These are phyloP conservation scores for Adansonia madagascariensis DNA, from an alignment of 441 rosid species.

Conservation along the genomic window DNA sequence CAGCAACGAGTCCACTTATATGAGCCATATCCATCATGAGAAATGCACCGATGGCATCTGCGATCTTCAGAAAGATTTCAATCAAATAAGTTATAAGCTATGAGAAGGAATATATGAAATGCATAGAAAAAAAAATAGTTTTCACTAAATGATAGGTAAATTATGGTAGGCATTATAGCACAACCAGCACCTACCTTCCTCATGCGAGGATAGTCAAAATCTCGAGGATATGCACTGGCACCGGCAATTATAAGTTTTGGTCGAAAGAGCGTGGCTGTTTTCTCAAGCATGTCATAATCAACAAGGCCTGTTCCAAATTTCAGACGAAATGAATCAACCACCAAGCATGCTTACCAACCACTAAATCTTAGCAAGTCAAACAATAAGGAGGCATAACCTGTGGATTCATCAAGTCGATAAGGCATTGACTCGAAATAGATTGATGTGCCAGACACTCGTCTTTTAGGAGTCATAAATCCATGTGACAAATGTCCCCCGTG, in stretches of 20 bases:
- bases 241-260: slow-evolving; percentile 93
- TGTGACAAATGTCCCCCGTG: slow-evolving; percentile 95
- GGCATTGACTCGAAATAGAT: slow-evolving; percentile 96
- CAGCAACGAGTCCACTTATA: slow-evolving; percentile 87
- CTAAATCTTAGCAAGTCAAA: slow-evolving; percentile 6
- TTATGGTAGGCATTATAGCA: background rate
- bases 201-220: slow-evolving; percentile 88
- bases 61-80: slow-evolving; percentile 55
- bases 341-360: slow-evolving; percentile 16
- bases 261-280: slow-evolving; percentile 77
- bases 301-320: slow-evolving; percentile 58
- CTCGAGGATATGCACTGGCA: slow-evolving; percentile 93
- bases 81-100: slow-evolving; percentile 29
- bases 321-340: slow-evolving; percentile 23
- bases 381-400: slow-evolving; percentile 52
- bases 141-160: background rate
- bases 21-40: slow-evolving; percentile 99
- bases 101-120: background rate
- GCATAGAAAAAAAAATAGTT: background rate
- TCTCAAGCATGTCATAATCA: slow-evolving; percentile 91
- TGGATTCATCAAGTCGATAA: slow-evolving; percentile 84
- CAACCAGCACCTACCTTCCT: slow-evolving; percentile 59
- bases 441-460: slow-evolving; percentile 91
- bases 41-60: slow-evolving; percentile 86
- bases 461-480: slow-evolving; percentile 95